These are phyloP conservation scores for Candolleomyces eurysporus DNA, from an alignment of 768 basidiomycete species.

Conservation along the genomic window DNA sequence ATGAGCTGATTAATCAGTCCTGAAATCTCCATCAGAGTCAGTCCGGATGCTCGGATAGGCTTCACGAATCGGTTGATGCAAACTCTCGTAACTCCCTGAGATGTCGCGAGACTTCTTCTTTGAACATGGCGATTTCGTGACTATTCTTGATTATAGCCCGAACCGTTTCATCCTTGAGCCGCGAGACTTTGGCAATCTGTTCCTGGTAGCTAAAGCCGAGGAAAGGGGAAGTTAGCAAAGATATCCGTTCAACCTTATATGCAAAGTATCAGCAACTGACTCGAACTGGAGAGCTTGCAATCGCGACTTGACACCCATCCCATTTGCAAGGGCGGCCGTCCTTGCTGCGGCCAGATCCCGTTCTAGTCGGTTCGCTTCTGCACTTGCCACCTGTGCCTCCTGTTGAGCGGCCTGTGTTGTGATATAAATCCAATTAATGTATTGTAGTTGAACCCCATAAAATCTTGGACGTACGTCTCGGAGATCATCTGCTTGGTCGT, in stretches of 20 bases:
- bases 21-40: neutral
- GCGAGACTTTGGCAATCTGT: slow-evolving; percentile 71
- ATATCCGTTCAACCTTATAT: neutral
- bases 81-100: slow-evolving; percentile 67
- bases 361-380: slow-evolving; percentile 66
- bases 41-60: slow-evolving; percentile 4
- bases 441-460: neutral
- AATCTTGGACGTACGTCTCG: slow-evolving; percentile 56
- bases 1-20: too few relatives aligned
- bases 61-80: slow-evolving; percentile 41
- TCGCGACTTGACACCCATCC: slow-evolving; percentile 79
- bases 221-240: slow-evolving; percentile 1
- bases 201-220: slow-evolving; percentile 61
- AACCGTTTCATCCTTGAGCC: slow-evolving; percentile 76
- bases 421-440: slow-evolving; percentile 8
- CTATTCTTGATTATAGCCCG: slow-evolving; percentile 82
- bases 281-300: slow-evolving; percentile 75
- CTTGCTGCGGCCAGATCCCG: slow-evolving; percentile 72
- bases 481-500: slow-evolving; percentile 76
- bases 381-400: slow-evolving; percentile 65
- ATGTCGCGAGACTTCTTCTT: slow-evolving; percentile 71
- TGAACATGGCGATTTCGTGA: slow-evolving; percentile 80
- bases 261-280: slow-evolving; percentile 37
- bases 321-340: slow-evolving; percentile 73
- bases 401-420: slow-evolving; percentile 66